These are phyloP conservation scores for Microbotryomycetes sp. DNA, from an alignment of 1,284 basidiomycete species.

Conservation along the genomic window DNA sequence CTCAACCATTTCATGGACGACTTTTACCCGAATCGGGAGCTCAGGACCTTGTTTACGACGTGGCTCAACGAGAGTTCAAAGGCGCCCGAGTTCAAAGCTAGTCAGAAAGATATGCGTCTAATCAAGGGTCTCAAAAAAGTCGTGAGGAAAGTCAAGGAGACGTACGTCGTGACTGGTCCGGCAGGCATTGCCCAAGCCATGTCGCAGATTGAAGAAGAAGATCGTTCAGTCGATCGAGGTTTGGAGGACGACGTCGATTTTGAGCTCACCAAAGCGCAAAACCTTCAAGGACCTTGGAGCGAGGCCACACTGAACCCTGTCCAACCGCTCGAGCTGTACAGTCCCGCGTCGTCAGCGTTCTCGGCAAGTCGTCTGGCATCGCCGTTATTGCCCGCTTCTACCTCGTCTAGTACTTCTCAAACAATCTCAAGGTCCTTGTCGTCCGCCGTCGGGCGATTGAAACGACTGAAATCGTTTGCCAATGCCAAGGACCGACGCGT, in stretches of 20 bases:
- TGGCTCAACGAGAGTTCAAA: slow-evolving; percentile 70
- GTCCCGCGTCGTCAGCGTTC: not conserved
- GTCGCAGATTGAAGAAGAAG: slow-evolving; percentile 1
- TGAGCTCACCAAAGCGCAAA: not conserved
- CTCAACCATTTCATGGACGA: slow-evolving; percentile 78
- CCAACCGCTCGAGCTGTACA: not conserved
- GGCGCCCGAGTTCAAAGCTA: slow-evolving; percentile 58
- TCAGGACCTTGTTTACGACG: slow-evolving; percentile 59
- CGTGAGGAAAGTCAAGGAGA: slow-evolving; percentile 64
- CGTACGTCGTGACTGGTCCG: slow-evolving; percentile 36
- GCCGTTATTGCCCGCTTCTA: not conserved
- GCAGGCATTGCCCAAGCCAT: not conserved
- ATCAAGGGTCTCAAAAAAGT: slow-evolving; percentile 72
- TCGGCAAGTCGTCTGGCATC: not conserved
- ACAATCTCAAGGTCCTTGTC: not conserved
- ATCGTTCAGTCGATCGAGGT: not conserved
- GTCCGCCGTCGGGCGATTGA: not conserved
- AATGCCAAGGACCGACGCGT: not conserved
- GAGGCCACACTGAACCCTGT: not conserved
- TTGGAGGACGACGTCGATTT: slow-evolving; percentile 31
- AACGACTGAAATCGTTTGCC: not conserved
- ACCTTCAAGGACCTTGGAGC: not conserved
- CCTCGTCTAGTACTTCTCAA: not conserved
- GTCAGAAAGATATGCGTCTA: slow-evolving; percentile 61
- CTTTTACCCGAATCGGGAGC: slow-evolving; percentile 68